Evolutionary conservation across 495 filamentous ascomycete genomes (phyloP).

Genomic region (Cenococcum geophilum): DNA sequence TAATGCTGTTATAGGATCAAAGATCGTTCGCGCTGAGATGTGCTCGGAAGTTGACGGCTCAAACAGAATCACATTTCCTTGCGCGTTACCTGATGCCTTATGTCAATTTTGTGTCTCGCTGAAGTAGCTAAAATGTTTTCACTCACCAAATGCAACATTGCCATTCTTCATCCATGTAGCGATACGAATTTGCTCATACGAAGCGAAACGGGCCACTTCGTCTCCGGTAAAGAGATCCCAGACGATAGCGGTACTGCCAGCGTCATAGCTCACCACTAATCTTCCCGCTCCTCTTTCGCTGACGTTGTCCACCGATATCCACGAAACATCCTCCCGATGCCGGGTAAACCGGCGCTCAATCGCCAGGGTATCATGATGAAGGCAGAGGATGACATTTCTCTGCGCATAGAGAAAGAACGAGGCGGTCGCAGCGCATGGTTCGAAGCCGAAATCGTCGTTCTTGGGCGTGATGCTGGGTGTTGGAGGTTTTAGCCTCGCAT

Average conservation of each 20-base stretch:
- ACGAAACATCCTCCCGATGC: constrained; percentile 73
- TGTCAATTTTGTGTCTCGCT: constrained; percentile 3
- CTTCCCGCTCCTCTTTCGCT: constrained; percentile 82
- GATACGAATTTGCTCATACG: constrained; percentile 77
- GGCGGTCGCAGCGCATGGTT: constrained; percentile 79
- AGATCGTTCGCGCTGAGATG: constrained; percentile 85
- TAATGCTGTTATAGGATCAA: constrained; percentile 85
- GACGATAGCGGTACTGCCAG: constrained; percentile 84
- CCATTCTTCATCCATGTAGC: constrained; percentile 97
- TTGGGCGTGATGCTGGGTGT: constrained; percentile 48
- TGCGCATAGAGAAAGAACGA: constrained; percentile 84
- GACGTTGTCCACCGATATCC: constrained; percentile 85
- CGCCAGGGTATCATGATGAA: constrained; percentile 85
- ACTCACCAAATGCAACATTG: constrained; percentile 89
- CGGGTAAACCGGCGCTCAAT: constrained; percentile 81
- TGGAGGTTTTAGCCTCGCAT: constrained; percentile 39
- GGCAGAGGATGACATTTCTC: constrained; percentile 66
- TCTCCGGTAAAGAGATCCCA: constrained; percentile 94
- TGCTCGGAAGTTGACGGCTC: constrained; percentile 91
- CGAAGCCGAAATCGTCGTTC: constrained; percentile 57
- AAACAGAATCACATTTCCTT: constrained; percentile 92
- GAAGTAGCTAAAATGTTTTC: constrained; percentile 1
- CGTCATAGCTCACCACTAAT: constrained; percentile 89
- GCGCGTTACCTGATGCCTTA: constrained; percentile 60
- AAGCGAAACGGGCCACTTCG: constrained; percentile 81